Percentiles rank a stretch among this genome's conserved stretches.
phyloP scores from a whole-genome alignment of 306 rosid genomes.

The Adenanthera pavonina region DNA sequence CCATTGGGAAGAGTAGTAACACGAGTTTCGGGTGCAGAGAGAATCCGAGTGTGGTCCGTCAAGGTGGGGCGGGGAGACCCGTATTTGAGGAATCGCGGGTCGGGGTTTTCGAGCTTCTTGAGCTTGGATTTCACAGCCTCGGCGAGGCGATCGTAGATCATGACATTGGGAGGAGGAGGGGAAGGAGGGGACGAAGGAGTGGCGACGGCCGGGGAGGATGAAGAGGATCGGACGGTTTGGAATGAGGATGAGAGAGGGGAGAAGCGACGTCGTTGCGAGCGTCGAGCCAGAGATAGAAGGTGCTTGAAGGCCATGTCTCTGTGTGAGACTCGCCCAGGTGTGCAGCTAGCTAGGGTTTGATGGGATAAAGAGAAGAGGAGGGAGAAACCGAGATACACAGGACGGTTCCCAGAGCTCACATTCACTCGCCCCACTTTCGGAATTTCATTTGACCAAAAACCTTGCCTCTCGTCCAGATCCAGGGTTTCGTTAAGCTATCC shows the following conservation, averaged over 20 bases:
- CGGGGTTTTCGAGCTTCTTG: constrained; percentile 76
- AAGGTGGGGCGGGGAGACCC: constrained; percentile 81
- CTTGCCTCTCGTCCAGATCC: neutral
- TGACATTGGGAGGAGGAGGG: constrained; percentile 76
- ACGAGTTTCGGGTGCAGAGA: constrained; percentile 85
- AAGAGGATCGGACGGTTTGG: constrained; percentile 52
- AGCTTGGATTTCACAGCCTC: constrained; percentile 78
- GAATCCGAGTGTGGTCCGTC: constrained; percentile 73
- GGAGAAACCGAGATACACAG: neutral
- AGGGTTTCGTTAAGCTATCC: too few species aligned
- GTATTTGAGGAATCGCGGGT: constrained; percentile 84
- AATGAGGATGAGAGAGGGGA: constrained; percentile 30
- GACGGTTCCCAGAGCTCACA: neutral
- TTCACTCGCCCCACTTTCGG: neutral
- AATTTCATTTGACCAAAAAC: neutral
- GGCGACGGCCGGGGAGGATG: constrained; percentile 57
- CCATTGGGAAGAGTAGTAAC: constrained; percentile 85
- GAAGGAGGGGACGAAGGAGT: constrained; percentile 49
- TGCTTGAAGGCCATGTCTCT: constrained; percentile 73
- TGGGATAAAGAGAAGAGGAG: neutral
- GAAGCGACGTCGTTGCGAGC: constrained; percentile 41
- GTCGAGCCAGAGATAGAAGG: constrained; percentile 75
- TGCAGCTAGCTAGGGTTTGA: constrained; percentile 55
- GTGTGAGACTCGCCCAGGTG: constrained; percentile 15
- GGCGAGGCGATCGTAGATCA: constrained; percentile 92